phyloP scores from a whole-genome alignment of 2,329 filamentous ascomycete species.

The Aspergillus sp. region DNA sequence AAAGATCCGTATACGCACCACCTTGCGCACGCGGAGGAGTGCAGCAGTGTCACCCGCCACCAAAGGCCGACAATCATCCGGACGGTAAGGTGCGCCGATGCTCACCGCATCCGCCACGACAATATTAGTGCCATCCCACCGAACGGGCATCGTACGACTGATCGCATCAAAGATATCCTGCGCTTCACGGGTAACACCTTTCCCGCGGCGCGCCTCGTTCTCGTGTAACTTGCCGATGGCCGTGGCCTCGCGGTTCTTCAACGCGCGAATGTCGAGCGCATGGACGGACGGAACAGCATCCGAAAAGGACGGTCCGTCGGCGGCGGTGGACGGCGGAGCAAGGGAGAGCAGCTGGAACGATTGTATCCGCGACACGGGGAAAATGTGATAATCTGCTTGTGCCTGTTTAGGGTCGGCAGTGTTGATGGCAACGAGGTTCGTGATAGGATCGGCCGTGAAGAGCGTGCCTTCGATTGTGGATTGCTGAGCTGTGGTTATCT shows the following conservation, averaged over 20 bases:
- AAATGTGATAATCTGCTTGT: slow-evolving; percentile 59
- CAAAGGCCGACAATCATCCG: slow-evolving; percentile 52
- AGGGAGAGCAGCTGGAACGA: slow-evolving; percentile 55
- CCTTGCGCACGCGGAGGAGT: slow-evolving; percentile 46
- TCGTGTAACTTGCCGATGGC: slow-evolving; percentile 58
- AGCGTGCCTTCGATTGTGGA: slow-evolving; percentile 60
- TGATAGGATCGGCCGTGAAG: slow-evolving; percentile 61
- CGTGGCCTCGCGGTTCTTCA: slow-evolving; percentile 55
- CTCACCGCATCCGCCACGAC: slow-evolving; percentile 61
- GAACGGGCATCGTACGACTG: slow-evolving; percentile 58
- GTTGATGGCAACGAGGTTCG: slow-evolving; percentile 62
- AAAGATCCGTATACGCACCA: slow-evolving; percentile 40
- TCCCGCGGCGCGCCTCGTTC: slow-evolving; percentile 57
- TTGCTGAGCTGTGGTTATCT: slow-evolving; percentile 54
- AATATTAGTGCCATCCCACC: slow-evolving; percentile 60
- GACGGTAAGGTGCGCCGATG: slow-evolving; percentile 57
- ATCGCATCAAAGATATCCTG: slow-evolving; percentile 65
- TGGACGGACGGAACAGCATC: slow-evolving; percentile 45
- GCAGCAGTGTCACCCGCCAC: slow-evolving; percentile 42
- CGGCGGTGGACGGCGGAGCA: slow-evolving; percentile 25
- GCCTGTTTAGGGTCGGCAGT: slow-evolving; percentile 41
- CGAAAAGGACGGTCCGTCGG: slow-evolving; percentile 44
- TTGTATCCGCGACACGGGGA: slow-evolving; percentile 60
- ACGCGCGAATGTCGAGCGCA: slow-evolving; percentile 53
- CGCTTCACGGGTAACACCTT: slow-evolving; percentile 60